A percentile compares a stretch with the other conserved stretches of the same genome.
Conservation (phyloP, 345 rosid genomes). For the Gossypium bickii region DNA sequence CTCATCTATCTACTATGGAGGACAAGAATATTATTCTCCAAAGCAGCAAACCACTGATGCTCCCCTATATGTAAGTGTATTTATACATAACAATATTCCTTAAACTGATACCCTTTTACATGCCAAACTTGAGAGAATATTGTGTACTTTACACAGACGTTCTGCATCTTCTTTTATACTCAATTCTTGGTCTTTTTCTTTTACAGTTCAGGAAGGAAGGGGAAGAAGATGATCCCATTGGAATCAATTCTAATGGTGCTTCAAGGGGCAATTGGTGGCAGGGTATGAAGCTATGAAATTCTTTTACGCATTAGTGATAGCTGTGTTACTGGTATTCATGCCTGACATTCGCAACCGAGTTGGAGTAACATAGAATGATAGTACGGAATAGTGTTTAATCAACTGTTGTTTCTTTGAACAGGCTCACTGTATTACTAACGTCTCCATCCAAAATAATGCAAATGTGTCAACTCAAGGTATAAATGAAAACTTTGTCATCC, state of each 20-base stretch:
- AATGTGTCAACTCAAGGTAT: background rate
- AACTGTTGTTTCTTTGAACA: conserved; percentile 20
- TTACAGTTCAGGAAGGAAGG: conserved; percentile 59
- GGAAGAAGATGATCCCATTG: conserved; percentile 45
- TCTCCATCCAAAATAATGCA: conserved; percentile 7
- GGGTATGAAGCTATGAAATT: conserved; percentile 36
- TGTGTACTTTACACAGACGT: background rate
- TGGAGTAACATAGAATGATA: too few relatives aligned
- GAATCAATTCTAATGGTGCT: conserved; percentile 49
- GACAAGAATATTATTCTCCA: conserved; percentile 83
- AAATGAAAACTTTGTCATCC: background rate
- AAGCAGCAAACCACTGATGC: conserved; percentile 35
- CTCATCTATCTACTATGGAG: conserved; percentile 91
- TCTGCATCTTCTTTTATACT: background rate
- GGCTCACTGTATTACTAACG: conserved; percentile 58
- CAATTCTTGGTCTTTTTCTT: background rate
- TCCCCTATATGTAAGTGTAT: conserved; percentile 31
- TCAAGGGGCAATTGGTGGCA: conserved; percentile 98
- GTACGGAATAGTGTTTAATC: background rate
- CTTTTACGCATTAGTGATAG: background rate
- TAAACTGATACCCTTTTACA: too few relatives aligned
- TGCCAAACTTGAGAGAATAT: too few relatives aligned
- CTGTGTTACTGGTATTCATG: background rate
- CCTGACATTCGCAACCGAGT: too few relatives aligned
- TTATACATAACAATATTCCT: too few relatives aligned